A percentile compares a stretch with the other conserved stretches of the same genome.
These are phyloP conservation scores for Penicillium sp. DNA, from an alignment of 2,329 filamentous ascomycete genomes.

Conservation along the genomic window DNA sequence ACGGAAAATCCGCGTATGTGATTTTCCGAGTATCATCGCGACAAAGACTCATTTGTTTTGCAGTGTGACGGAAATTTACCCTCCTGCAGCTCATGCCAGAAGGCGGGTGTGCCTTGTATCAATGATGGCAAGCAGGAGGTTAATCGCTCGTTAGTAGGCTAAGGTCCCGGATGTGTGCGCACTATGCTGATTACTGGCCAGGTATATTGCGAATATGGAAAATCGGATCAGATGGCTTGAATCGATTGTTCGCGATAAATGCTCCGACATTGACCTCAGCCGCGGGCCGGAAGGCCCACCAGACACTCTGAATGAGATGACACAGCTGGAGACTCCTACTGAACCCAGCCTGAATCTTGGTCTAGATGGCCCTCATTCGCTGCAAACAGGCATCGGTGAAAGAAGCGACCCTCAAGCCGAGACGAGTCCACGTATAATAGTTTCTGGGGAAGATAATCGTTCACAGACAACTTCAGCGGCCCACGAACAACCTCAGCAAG, in stretches of 20 bases:
- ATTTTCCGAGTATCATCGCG: neutral
- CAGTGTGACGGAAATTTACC: conserved; percentile 54
- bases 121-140: conserved; percentile 54
- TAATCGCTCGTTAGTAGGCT: conserved; percentile 45
- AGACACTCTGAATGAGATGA: neutral
- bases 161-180: neutral
- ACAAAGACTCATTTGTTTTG: conserved; percentile 2
- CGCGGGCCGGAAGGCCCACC: conserved; percentile 24
- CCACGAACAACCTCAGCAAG: conserved; percentile 25
- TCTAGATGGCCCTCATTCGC: neutral
- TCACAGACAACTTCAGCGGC: neutral
- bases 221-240: conserved; percentile 55
- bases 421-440: neutral
- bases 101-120: conserved; percentile 47
- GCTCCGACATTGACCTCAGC: conserved; percentile 50
- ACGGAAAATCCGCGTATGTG: conserved; percentile 55
- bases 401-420: neutral
- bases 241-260: conserved; percentile 47
- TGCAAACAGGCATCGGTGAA: neutral
- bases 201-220: conserved; percentile 46
- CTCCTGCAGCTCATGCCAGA: conserved; percentile 51
- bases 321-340: neutral
- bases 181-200: conserved; percentile 9
- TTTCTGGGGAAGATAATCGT: neutral
- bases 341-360: neutral